A percentile compares a stretch with the other conserved stretches of the same genome.
Conservation (phyloP, 768 basidiomycete genomes). For the Panaeolus papilionaceus region DNA sequence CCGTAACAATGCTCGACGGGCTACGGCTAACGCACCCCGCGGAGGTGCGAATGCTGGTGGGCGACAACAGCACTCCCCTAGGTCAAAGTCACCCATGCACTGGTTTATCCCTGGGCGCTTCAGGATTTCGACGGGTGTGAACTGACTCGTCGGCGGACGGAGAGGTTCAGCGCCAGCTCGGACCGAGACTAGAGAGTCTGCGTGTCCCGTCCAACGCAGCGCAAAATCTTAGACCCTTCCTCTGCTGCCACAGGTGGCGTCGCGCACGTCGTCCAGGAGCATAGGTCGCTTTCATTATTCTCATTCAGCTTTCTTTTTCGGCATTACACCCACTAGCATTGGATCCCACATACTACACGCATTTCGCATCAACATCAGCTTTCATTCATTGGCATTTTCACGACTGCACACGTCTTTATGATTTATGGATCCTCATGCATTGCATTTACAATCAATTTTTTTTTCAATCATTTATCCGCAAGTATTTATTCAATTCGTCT, state of each 20-base stretch:
- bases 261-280: background rate
- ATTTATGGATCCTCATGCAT: slow-evolving; percentile 1
- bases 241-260: slow-evolving; percentile 2
- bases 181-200: slow-evolving; percentile 12
- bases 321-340: slow-evolving; percentile 12
- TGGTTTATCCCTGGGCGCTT: slow-evolving; percentile 64
- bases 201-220: slow-evolving; percentile 15
- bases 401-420: slow-evolving; percentile 6
- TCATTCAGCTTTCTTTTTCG: slow-evolving; percentile 4
- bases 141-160: slow-evolving; percentile 20
- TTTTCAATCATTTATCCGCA: slow-evolving; percentile 5
- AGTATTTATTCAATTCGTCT: slow-evolving; percentile 15
- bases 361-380: background rate
- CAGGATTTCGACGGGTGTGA: slow-evolving; percentile 47
- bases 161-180: slow-evolving; percentile 7
- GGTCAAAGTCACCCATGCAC: slow-evolving; percentile 45
- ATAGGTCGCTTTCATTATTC: slow-evolving; percentile 11
- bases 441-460: background rate
- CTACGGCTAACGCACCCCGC: slow-evolving; percentile 17
- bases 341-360: slow-evolving; percentile 6
- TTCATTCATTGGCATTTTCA: slow-evolving; percentile 12
- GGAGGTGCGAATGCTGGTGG: slow-evolving; percentile 21
- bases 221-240: slow-evolving; percentile 5
- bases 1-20: slow-evolving; percentile 16
- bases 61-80: slow-evolving; percentile 23